Evolutionary conservation across 116 monocot genomes (phyloP), one percentile per base, ranked within the genome.

Genomic region (Cymodocea nodosa): DNA sequence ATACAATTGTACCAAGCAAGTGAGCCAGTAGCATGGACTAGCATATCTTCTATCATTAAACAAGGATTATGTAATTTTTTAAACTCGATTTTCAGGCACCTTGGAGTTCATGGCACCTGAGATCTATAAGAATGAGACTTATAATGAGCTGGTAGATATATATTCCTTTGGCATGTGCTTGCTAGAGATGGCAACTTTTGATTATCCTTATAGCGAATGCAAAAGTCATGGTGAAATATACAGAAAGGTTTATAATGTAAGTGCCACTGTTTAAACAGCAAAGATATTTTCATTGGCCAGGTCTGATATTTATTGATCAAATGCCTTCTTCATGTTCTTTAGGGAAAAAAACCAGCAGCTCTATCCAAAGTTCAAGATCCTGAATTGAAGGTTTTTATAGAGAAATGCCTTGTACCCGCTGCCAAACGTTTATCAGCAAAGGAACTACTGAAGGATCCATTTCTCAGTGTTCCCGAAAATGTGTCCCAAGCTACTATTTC

Each of bases 41-140:
- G 37, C 39, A 50, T 17, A 30, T 23, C 44, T 14, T 48, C 23
- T 15, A 2, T 8, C 15, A 58, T 35, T 40, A 17, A 11, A 68
- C 35, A 36, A 53, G 54, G 40, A 20, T 15, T 1, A 11, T 20
- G 2, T 59, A 22, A n/a, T 62, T 15, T 54, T 2, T 72, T 6
- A 65, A 57, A 4, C 18, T 65, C 12, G 48, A 24, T 35, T 35
- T 48, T 48, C 18, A 94, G 94, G 89, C 20, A 89, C 89, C 48
- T 89, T 89, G 23, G 89, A 89, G 70, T 94, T 94, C 68, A 94
- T 94, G 94, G 94, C 94, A 14, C 93, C 93, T 40, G 93, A 93
- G 68, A 74, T 89, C 9, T 89, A 89, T 78, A 89, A 89, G 35
- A 89, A 89, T 23, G 80, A 86, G 4, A 17, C 66, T 14, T 91